Evolutionary conservation across 2,329 filamentous ascomycete genomes (phyloP), one percentile per base, ranked within the genome.

Genomic region (Albophoma yamanashiensis): DNA sequence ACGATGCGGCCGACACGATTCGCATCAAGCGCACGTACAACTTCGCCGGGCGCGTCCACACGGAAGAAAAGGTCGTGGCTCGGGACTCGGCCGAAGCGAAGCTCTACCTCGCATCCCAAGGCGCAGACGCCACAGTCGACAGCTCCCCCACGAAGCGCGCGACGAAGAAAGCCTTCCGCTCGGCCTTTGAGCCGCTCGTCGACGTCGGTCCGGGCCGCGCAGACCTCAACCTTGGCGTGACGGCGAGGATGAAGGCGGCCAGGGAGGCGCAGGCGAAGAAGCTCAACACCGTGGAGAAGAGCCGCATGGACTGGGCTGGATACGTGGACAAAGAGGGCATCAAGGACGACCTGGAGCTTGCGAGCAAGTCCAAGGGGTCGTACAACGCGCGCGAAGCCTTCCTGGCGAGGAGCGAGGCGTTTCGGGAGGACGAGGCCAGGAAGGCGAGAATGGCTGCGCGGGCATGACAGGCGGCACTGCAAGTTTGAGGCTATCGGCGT

Each of bases 251-350:
- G 58, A 75, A 76, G 66, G 76, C 80, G 57, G 78, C 76, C 58
- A 79, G 78, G 61, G 74, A 73, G 53, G 77, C 78, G 20, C 78
- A 80, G 62, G 80, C 83, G 56, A 84, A 82, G 77, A 89, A 88
- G 69, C 76, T 89, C 64, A 89, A 86, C 69, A 87, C 85, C 20
- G 84, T 89, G 20, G 85, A 89, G 74, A 89, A 89, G 79, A 88
- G 84, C 66, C 79, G 84, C 58, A 86, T 89, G 82, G 86, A 89
- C 71, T 89, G 86, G 86, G 86, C 86, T 3, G 85, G 85, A 15
- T 89, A 82, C 66, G 86, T 89, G 60, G 86, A 89, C 73, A 83
- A 86, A 70, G 86, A 88, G 71, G 86, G 86, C 11, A 86, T 89
- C 73, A 81, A 85, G 70, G 85, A 89, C 71, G 86, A 89, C 70